Percentiles rank a stretch among this genome's conserved stretches.
phyloP scores from a whole-genome alignment of 164 flowering plant species.

The Annona squamosa region DNA sequence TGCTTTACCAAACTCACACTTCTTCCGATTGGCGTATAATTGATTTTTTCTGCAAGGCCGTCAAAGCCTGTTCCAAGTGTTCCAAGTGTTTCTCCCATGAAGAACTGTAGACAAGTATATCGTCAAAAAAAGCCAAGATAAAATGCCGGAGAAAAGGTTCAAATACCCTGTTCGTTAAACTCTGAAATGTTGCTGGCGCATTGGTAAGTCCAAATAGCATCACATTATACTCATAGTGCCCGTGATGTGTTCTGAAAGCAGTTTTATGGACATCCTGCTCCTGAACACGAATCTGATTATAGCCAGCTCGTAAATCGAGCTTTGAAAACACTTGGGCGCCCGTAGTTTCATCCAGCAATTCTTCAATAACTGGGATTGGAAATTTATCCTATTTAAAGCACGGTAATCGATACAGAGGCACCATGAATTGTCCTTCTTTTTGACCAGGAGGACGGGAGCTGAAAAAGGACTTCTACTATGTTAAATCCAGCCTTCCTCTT shows the following conservation, averaged over 20 bases:
- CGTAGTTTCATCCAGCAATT: not conserved
- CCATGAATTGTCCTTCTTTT: conserved; percentile 1
- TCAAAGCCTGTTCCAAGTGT: not conserved
- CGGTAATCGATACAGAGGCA: not conserved
- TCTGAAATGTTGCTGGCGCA: conserved; percentile 2
- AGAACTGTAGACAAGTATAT: conserved; percentile 1
- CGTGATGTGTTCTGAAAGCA: not conserved
- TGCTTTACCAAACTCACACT: not conserved
- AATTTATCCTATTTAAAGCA: not conserved
- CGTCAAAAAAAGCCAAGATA: conserved; percentile 4
- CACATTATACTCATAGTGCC: not conserved
- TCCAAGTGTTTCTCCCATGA: not conserved
- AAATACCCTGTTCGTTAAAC: not conserved
- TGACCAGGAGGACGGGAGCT: not conserved
- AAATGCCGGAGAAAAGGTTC: not conserved
- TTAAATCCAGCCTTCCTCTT: not conserved
- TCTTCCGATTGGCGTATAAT: not conserved
- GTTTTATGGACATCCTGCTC: not conserved
- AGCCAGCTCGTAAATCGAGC: not conserved
- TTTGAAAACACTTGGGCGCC: not conserved
- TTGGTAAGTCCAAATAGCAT: conserved; percentile 6
- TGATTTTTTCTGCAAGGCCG: not conserved
- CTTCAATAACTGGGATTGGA: conserved; percentile 2
- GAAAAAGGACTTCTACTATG: conserved; percentile 2
- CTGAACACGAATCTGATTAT: conserved; percentile 2